These are phyloP conservation scores for Eragrostis nindensis DNA, from an alignment of 176 grass and related monocot genomes.

Conservation along the genomic window DNA sequence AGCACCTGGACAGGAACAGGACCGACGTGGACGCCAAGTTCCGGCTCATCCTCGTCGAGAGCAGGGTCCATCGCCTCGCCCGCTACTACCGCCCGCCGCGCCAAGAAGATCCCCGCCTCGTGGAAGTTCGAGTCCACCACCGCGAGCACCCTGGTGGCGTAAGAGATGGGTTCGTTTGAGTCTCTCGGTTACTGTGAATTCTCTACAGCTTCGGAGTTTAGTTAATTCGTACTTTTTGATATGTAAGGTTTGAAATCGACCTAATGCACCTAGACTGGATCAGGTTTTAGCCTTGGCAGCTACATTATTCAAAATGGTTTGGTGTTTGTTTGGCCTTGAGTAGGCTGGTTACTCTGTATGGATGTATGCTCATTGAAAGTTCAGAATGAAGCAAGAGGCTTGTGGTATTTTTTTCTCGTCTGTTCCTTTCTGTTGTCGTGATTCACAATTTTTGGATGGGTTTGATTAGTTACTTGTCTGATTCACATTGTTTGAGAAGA, in stretches of 20 bases:
- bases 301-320: constrained; percentile 20
- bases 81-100: constrained; percentile 81
- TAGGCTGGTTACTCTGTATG: constrained; percentile 6
- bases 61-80: constrained; percentile 76
- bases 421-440: background rate
- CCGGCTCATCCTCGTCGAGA: constrained; percentile 77
- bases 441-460: background rate
- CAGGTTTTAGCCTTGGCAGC: background rate
- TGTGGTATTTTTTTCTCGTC: background rate
- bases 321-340: constrained; percentile 1
- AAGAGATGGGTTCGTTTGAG: constrained; percentile 10
- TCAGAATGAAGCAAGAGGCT: constrained; percentile 18
- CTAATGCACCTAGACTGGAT: constrained; percentile 4
- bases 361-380: constrained; percentile 2
- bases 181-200: constrained; percentile 14
- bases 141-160: constrained; percentile 46
- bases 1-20: constrained; percentile 83
- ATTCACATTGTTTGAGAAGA: background rate
- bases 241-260: constrained; percentile 28
- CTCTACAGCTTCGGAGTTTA: background rate
- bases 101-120: constrained; percentile 66
- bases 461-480: background rate
- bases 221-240: constrained; percentile 21
- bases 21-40: constrained; percentile 85
- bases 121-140: constrained; percentile 53